Conservation (phyloP, 2,329 filamentous ascomycete genomes). For the Epichloe baconii region DNA sequence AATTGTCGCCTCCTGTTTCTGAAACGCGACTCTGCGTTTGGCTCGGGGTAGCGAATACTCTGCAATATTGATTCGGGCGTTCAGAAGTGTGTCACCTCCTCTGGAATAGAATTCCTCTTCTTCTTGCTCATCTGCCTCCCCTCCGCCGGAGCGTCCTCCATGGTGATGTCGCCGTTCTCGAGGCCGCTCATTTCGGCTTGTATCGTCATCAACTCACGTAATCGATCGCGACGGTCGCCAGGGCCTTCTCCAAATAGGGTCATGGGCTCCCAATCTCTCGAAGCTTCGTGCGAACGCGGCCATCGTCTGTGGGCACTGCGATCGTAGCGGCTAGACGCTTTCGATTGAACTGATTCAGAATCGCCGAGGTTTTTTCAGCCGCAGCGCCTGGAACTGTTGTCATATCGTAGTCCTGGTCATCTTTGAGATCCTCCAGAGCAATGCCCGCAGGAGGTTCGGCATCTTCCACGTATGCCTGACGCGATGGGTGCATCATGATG, state of each 20-base stretch:
- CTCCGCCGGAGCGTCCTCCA: constrained; percentile 46
- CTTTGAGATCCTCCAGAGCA: constrained; percentile 37
- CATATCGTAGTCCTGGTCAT: constrained; percentile 77
- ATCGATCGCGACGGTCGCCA: constrained; percentile 70
- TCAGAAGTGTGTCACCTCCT: constrained; percentile 59
- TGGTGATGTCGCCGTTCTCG: constrained; percentile 44
- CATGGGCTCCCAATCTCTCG: constrained; percentile 82
- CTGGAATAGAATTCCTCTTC: constrained; percentile 95
- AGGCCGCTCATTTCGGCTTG: constrained; percentile 50
- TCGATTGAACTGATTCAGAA: constrained; percentile 78
- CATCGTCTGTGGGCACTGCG: constrained; percentile 88
- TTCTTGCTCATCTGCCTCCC: constrained; percentile 59
- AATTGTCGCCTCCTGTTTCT: constrained; percentile 71
- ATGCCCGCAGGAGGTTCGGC: constrained; percentile 41
- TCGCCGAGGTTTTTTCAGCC: constrained; percentile 71
- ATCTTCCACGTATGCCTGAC: constrained; percentile 91
- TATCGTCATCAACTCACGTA: constrained; percentile 68
- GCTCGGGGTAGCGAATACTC: constrained; percentile 73
- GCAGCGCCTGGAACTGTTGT: constrained; percentile 54
- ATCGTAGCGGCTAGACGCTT: constrained; percentile 82
- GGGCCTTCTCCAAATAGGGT: constrained; percentile 89
- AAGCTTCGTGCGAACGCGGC: constrained; percentile 64
- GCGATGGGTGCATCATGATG: constrained; percentile 69
- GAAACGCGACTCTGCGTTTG: constrained; percentile 60
- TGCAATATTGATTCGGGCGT: constrained; percentile 68